These are phyloP conservation scores for Rhynchospora tenuis DNA, from an alignment of 176 grass and related monocot species.

Conservation along the genomic window DNA sequence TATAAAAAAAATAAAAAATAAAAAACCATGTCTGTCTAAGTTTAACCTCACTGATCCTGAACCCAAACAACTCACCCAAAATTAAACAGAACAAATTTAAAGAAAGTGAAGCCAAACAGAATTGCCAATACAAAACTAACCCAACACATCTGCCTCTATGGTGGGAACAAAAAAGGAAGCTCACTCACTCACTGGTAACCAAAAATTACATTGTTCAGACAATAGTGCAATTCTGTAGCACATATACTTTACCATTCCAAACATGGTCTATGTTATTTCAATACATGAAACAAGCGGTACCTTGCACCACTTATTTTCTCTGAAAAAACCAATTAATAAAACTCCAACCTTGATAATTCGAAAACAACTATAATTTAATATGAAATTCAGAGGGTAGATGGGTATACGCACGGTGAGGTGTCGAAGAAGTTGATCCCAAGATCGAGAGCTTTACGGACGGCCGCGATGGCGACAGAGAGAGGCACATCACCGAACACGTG, in stretches of 20 bases:
- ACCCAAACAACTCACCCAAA: neutral
- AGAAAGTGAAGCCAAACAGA: neutral
- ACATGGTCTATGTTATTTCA: too few species aligned
- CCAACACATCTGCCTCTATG: neutral
- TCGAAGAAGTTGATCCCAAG: conserved; percentile 94
- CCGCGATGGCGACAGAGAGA: conserved; percentile 40
- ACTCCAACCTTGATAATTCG: neutral
- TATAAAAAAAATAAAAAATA: too few species aligned
- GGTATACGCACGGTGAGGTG: conserved; percentile 63
- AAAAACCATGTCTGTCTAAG: neutral
- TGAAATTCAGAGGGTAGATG: neutral
- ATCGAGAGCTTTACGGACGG: conserved; percentile 70
- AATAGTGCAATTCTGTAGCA: neutral
- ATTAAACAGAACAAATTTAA: neutral
- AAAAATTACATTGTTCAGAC: neutral
- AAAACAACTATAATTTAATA: neutral
- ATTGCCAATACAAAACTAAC: neutral
- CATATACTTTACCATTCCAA: too few species aligned
- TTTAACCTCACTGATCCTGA: neutral
- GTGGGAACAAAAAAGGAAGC: neutral
- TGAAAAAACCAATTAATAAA: neutral
- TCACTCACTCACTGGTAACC: neutral
- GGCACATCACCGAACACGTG: conserved; percentile 64
- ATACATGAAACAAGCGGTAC: too few species aligned
- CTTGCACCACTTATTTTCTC: too few species aligned